These are phyloP conservation scores for Talaromyces sp. DNA, from an alignment of 2,329 filamentous ascomycete genomes.

Conservation along the genomic window DNA sequence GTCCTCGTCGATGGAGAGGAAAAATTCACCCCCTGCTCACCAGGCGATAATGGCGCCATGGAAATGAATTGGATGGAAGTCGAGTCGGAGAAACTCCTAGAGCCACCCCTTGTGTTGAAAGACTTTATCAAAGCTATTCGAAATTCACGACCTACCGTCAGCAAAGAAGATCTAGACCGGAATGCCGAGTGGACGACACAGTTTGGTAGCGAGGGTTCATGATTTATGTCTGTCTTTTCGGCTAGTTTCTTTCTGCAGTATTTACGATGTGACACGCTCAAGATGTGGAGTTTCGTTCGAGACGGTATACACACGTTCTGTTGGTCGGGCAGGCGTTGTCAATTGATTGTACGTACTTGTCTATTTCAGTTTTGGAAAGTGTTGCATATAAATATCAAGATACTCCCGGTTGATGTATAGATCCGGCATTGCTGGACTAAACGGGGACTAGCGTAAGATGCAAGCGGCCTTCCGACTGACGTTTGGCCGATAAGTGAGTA, in stretches of 20 bases:
- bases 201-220: constrained; percentile 86
- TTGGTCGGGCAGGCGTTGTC: constrained; percentile 2
- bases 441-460: background rate
- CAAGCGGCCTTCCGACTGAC: constrained; percentile 1
- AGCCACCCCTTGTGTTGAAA: constrained; percentile 80
- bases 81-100: constrained; percentile 76
- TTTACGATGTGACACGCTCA: background rate
- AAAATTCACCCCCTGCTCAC: constrained; percentile 79
- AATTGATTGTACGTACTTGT: background rate
- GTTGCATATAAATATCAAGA: background rate
- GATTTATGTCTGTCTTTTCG: constrained; percentile 20
- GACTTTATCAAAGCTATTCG: constrained; percentile 94
- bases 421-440: background rate
- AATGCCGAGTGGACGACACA: constrained; percentile 94
- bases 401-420: background rate
- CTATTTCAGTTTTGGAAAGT: background rate
- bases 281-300: background rate
- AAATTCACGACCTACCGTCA: constrained; percentile 83
- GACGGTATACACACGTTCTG: background rate
- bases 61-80: constrained; percentile 95
- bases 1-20: constrained; percentile 64
- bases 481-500: background rate
- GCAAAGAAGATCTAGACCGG: constrained; percentile 73
- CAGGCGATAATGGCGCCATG: constrained; percentile 76
- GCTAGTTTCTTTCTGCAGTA: background rate